Conservation (phyloP, 2,329 filamentous ascomycete genomes). For the Ilyonectria mors-panacis region DNA sequence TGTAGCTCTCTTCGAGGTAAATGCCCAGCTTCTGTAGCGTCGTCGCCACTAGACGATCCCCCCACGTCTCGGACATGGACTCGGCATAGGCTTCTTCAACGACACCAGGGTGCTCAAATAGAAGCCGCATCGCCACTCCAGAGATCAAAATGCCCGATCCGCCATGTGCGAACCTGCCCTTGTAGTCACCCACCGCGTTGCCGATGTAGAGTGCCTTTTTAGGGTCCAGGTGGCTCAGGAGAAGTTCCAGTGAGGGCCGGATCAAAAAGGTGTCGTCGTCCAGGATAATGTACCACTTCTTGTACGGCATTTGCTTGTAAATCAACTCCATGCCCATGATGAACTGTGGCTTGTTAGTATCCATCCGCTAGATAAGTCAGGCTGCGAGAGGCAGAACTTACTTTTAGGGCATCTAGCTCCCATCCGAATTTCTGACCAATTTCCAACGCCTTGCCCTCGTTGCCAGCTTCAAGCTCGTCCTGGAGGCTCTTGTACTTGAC, state of each 20-base stretch:
- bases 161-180: constrained; percentile 69
- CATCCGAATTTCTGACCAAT: constrained; percentile 60
- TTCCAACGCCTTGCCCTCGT: constrained; percentile 55
- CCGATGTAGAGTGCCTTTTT: constrained; percentile 65
- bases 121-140: constrained; percentile 61
- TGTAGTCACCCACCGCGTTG: constrained; percentile 71
- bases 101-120: constrained; percentile 61
- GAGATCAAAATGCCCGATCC: constrained; percentile 70
- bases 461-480: constrained; percentile 55
- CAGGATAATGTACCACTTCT: constrained; percentile 72
- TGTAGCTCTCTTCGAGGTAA: constrained; percentile 69
- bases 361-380: background rate
- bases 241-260: constrained; percentile 61
- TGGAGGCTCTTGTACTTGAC: constrained; percentile 59
- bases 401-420: constrained; percentile 67
- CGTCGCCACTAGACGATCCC: constrained; percentile 68
- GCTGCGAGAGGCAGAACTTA: constrained; percentile 39
- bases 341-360: constrained; percentile 57
- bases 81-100: constrained; percentile 62
- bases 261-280: constrained; percentile 73
- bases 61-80: constrained; percentile 67
- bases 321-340: constrained; percentile 68
- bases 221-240: constrained; percentile 66
- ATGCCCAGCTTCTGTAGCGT: constrained; percentile 68
- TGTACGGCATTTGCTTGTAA: constrained; percentile 64